Base-by-base conservation (phyloP, 2,329 filamentous ascomycete genomes). In the Hypoxylon sp. region DNA sequence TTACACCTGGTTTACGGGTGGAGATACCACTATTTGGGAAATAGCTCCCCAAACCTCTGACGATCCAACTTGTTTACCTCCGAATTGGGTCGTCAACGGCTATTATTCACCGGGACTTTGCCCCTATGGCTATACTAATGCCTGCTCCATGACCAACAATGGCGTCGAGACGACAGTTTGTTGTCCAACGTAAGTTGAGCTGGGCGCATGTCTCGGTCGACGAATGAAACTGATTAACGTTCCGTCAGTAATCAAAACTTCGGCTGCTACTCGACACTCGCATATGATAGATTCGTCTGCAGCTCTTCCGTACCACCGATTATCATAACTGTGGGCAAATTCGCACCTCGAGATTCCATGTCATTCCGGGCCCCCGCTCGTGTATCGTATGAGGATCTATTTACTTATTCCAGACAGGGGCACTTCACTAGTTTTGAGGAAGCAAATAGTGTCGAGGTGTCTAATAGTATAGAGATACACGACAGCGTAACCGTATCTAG, bases 81-180 rank as follows among this genome's bases (percentile, higher is more conserved):
- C 50, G 3, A 41, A 50, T 14, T 67, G 59, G 64, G 49, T 46
- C 2, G 34, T 60, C 48, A 57, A 60, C 17, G 60, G 64, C 11
- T 67, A 60, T 43, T 63, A 67, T 13, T 57, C 55, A 6, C 64
- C 64, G 11, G 64, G 43, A 11, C 25, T 64, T 34, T 67, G 64
- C 25, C 64, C 64, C 32, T 14, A 23, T 17, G 50, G 55, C 10
- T 67, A 63, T 34, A 57, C 48, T 7, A 32, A 32, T 21, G 61
- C 53, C 17, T 64, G 61, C n/a, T 38, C 41, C 14, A 19, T 41
- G 13, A 59, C 61, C 3, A 23, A 43, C 23, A 36, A 21, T 11
- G 23, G 25, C 19, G 17, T 52, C 13, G 53, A 49, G 32, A 59
- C 50, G 21, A 60, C 50, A 1, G 59, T 60, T 25, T 67, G 60